Evolutionary conservation across 805 yeast genomes (phyloP), one percentile per base, ranked within the genome.

Genomic region (Tanozyma kutaoensis): DNA sequence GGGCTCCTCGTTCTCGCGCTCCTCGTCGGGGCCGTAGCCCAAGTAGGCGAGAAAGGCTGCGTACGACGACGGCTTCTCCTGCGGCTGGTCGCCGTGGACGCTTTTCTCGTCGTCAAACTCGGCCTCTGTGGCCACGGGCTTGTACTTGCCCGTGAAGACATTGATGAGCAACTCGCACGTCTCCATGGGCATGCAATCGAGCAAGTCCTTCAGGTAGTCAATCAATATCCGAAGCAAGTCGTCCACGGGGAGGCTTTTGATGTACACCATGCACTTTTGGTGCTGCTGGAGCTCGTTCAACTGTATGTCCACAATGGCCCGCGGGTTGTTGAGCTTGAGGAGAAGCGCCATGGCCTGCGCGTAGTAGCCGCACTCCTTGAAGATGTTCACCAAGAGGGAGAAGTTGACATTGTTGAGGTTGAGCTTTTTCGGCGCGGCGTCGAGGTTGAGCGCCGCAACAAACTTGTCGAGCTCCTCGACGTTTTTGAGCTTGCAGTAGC

Each of bases 71-170:
- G 17, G 17, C 17, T 5, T 5, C 17, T 15, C 17, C 7, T 5
- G 17, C 17, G 17, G 7, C 17, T 15, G 5, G 5, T 15, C 17
- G 17, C 17, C 17, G 7, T 5, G 7, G 7, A 15, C 7, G 17
- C 17, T 15, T 7, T 5, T 5, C 17, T 5, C 7, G 17, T 15
- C 17, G n/a, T n/a, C n/a, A n/a, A n/a, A n/a, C n/a, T n/a, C n/a
- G n/a, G n/a, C n/a, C n/a, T n/a, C n/a, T 5, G 7, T 15, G 17
- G 5, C 17, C 7, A 15, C 17, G 2, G 84, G 77, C 16, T 52
- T 56, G 46, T 76, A 88, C 29, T 69, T 72, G 0, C 96, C 96
- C 0, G 97, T 88, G 45, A 88, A 91, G 0, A 88, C 78, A 16
- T 79, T 77, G 27, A 91, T 85, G 31, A 88, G 57, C 20, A 91